These are phyloP conservation scores for Diaporthe sp. DNA, from an alignment of 2,329 filamentous ascomycete genomes.

Conservation along the genomic window DNA sequence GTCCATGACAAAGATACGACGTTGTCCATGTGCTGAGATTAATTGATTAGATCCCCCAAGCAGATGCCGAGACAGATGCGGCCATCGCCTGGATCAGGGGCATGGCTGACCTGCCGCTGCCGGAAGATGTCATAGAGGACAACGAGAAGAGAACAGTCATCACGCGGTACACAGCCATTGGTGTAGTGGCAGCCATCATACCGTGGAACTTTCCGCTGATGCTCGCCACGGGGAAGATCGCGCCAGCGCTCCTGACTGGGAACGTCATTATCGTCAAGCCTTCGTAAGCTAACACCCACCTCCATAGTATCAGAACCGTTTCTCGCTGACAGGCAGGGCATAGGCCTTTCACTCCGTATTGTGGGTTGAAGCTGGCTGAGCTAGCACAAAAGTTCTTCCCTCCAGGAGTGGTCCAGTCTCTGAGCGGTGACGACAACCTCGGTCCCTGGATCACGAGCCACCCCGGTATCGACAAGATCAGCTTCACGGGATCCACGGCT, in stretches of 20 bases:
- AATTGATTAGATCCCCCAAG: neutral
- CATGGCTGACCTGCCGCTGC: neutral
- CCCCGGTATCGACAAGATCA: slow-evolving; percentile 72
- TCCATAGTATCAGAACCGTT: no score
- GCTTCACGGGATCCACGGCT: slow-evolving; percentile 70
- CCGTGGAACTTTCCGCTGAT: slow-evolving; percentile 18
- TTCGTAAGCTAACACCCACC: slow-evolving; percentile 59
- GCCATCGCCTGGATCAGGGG: neutral
- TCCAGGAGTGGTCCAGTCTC: slow-evolving; percentile 71
- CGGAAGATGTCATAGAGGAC: slow-evolving; percentile 3
- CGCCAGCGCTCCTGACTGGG: slow-evolving; percentile 68
- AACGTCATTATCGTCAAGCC: slow-evolving; percentile 70
- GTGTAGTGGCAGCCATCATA: slow-evolving; percentile 6
- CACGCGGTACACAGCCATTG: neutral
- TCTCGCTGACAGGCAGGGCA: slow-evolving; percentile 49
- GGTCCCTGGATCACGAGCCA: slow-evolving; percentile 72
- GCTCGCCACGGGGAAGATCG: slow-evolving; percentile 60
- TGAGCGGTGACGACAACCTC: slow-evolving; percentile 72
- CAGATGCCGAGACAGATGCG: neutral
- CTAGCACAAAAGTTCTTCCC: slow-evolving; percentile 70
- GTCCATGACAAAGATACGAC: neutral
- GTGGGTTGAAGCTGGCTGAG: slow-evolving; percentile 70
- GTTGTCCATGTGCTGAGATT: neutral
- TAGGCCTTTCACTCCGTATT: slow-evolving; percentile 62
- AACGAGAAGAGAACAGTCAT: neutral